Conservation (phyloP, 345 rosid genomes). For the Microcos paniculata region DNA sequence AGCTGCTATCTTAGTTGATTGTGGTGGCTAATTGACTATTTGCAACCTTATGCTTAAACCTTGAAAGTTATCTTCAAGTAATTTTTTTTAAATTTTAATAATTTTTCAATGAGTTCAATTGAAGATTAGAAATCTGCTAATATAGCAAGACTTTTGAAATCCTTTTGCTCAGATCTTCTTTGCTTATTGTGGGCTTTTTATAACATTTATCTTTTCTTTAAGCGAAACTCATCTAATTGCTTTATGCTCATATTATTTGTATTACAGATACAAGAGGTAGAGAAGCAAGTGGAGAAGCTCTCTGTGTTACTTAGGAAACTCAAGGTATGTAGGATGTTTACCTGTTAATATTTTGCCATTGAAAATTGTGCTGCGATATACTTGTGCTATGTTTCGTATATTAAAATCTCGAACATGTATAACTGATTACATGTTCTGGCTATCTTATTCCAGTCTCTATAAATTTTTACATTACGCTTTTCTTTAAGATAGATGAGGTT, state of each 20-base stretch:
- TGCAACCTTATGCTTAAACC: background rate
- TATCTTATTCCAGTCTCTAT: background rate
- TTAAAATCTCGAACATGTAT: background rate
- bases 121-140: background rate
- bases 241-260: constrained; percentile 11
- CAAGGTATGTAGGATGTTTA: constrained; percentile 42
- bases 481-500: background rate
- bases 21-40: background rate
- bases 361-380: background rate
- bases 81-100: background rate
- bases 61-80: background rate
- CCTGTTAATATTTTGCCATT: background rate
- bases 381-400: background rate
- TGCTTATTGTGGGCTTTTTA: background rate
- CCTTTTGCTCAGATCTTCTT: background rate
- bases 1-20: background rate
- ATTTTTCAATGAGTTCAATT: background rate
- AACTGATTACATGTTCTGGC: background rate
- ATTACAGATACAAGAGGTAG: constrained; percentile 60
- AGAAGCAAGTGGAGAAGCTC: constrained; percentile 57
- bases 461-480: background rate
- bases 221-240: background rate
- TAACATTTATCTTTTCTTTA: background rate
- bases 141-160: background rate
- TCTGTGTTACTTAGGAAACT: constrained; percentile 51